phyloP scores from a whole-genome alignment of 352 stramenopile genomes.

The Lagenidium giganteum region DNA sequence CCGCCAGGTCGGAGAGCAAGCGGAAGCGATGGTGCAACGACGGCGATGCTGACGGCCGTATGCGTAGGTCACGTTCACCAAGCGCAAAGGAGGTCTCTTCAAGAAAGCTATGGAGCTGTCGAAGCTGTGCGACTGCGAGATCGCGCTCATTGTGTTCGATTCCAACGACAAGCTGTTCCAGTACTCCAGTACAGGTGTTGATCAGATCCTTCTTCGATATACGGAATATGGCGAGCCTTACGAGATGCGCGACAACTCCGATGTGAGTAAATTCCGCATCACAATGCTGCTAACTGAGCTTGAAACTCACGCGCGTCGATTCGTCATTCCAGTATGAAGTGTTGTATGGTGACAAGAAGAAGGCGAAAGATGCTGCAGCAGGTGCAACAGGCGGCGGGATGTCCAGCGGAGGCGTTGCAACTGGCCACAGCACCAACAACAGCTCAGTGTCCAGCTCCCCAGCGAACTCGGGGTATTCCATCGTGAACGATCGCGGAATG shows the following conservation, averaged over 20 bases:
- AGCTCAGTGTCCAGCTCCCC: slow-evolving; percentile 15
- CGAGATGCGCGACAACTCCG: slow-evolving; percentile 79
- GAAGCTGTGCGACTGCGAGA: slow-evolving; percentile 85
- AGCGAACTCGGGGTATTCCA: slow-evolving; percentile 25
- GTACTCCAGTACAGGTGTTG: slow-evolving; percentile 77
- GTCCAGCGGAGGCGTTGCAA: slow-evolving; percentile 8
- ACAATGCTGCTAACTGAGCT: too few species aligned
- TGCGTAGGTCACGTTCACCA: slow-evolving; percentile 82
- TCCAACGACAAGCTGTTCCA: slow-evolving; percentile 85
- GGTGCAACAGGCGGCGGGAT: slow-evolving; percentile 5
- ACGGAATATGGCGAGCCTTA: slow-evolving; percentile 81
- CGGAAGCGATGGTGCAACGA: too few species aligned
- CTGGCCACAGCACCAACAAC: slow-evolving; percentile 14
- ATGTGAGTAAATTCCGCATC: too few species aligned
- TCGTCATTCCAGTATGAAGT: slow-evolving; percentile 6
- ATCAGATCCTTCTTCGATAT: slow-evolving; percentile 85
- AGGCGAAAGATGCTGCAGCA: slow-evolving; percentile 35
- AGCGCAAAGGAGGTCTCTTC: slow-evolving; percentile 83
- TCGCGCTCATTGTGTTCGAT: slow-evolving; percentile 84
- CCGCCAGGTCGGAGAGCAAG: too few species aligned
- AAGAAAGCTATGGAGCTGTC: slow-evolving; percentile 87
- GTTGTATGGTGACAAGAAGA: slow-evolving; percentile 78
- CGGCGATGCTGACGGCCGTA: too few species aligned
- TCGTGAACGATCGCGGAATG: slow-evolving; percentile 30
- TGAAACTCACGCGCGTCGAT: too few species aligned